Conservation (phyloP, 495 filamentous ascomycete genomes). For the Aspergillus heteromorphus region DNA sequence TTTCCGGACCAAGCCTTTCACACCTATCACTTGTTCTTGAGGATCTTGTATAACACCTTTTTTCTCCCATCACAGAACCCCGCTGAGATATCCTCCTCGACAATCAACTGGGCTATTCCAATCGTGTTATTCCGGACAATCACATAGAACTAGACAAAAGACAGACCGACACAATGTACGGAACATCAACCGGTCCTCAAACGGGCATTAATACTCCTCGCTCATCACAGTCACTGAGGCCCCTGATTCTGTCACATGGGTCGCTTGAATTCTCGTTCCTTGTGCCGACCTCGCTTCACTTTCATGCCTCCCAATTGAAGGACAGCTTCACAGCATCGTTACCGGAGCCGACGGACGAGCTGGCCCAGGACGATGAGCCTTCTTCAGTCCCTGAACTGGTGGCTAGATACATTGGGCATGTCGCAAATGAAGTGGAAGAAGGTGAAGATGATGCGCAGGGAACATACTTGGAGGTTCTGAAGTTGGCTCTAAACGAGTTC, state of each 20-base stretch:
- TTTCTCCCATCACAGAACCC: not conserved
- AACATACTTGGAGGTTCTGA: constrained; percentile 81
- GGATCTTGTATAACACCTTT: not conserved
- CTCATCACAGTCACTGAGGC: constrained; percentile 84
- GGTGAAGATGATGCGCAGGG: constrained; percentile 85
- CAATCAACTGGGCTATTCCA: not conserved
- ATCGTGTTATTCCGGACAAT: constrained; percentile 9
- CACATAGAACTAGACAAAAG: constrained; percentile 17
- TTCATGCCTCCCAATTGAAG: constrained; percentile 88
- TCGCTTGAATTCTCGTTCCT: constrained; percentile 93
- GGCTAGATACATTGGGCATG: constrained; percentile 83
- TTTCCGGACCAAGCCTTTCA: not conserved
- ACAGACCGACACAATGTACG: constrained; percentile 65
- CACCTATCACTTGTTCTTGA: not conserved
- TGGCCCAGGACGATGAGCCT: constrained; percentile 95
- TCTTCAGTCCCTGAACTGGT: constrained; percentile 89
- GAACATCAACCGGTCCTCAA: constrained; percentile 71
- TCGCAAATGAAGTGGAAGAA: constrained; percentile 78
- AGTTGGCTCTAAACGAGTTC: constrained; percentile 86
- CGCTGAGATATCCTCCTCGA: not conserved
- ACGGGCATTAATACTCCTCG: constrained; percentile 94
- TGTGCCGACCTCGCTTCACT: constrained; percentile 89
- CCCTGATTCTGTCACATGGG: constrained; percentile 83
- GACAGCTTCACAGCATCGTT: constrained; percentile 78
- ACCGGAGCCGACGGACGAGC: constrained; percentile 87